Evolutionary conservation across 1,139 yeast genomes (phyloP).

Genomic region (Nakaseomyces nivariensis): DNA sequence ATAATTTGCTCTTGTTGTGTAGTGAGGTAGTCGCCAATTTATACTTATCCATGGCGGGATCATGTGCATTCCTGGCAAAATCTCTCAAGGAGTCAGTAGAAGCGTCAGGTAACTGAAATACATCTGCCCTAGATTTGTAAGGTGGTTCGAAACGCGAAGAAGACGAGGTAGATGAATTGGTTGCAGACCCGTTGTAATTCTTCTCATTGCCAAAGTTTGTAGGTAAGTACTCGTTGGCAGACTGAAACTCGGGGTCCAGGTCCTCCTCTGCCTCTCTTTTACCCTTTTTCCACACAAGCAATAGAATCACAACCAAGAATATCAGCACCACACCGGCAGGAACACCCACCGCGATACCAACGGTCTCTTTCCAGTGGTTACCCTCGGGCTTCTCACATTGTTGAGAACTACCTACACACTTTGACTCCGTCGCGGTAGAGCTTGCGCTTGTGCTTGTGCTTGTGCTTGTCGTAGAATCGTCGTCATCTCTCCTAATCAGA

Average conservation of each 20-base stretch:
- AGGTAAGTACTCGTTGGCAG: slow-evolving; percentile 63
- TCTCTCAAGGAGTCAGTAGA: slow-evolving; percentile 14
- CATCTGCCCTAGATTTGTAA: slow-evolving; percentile 6
- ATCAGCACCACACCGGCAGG: slow-evolving; percentile 46
- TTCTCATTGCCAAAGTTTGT: slow-evolving; percentile 4
- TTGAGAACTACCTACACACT: not conserved
- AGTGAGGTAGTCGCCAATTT: slow-evolving; percentile 11
- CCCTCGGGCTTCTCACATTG: slow-evolving; percentile 3
- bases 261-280: slow-evolving; percentile 44
- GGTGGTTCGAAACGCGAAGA: slow-evolving; percentile 1
- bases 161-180: not conserved
- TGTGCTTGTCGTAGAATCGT: not conserved
- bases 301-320: slow-evolving; percentile 40
- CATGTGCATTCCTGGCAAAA: slow-evolving; percentile 16
- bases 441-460: not conserved
- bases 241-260: slow-evolving; percentile 67
- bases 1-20: slow-evolving; percentile 4
- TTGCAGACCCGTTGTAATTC: slow-evolving; percentile 1
- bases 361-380: slow-evolving; percentile 32
- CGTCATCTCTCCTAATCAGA: not conserved
- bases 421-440: not conserved
- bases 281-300: slow-evolving; percentile 46
- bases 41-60: slow-evolving; percentile 14
- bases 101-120: slow-evolving; percentile 15
- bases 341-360: slow-evolving; percentile 56